Evolutionary conservation across 768 basidiomycete genomes (phyloP), one percentile per base, ranked within the genome.

Genomic region (Hypholoma sublateritium): DNA sequence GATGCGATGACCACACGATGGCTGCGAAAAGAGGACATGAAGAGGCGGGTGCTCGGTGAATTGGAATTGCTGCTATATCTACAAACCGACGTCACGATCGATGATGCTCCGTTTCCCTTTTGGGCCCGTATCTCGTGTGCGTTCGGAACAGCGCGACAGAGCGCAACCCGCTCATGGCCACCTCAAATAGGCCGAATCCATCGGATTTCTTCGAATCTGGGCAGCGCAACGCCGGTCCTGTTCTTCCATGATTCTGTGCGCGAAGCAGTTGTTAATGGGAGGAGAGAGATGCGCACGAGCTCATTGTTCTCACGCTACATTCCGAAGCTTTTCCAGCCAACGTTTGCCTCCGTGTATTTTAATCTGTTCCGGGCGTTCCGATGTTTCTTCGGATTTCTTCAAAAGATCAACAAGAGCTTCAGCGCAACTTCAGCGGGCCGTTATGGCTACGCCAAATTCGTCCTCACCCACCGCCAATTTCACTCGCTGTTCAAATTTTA

Each of bases 1-100:
- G 88, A 87, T 14, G 90, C 91, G 69, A 93, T 86, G 69, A 93
- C 76, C 53, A 89, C 79, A 32, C 91, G 77, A 69, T 89, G 87
- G 71, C 84, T 83, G 54, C 86, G 79, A 66, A 91, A 81, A 36
- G 89, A 86, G 67, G 79, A 80, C 89, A 91, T 91, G 22, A 46
- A 43, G 39, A 37, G 50, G 24, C 43, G 42, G 19, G 42, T 37
- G 34, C 45, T 22, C 7, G 41, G 39, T 3, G 22, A 25, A 44
- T 28, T 50, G 4, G 28, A 21, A 19, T 51, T 24, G 46, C 21
- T 41, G 55, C 42, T 62, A 62, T 62, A 62, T 34, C 35, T 28
- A 19, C 48, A 37, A 54, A 59, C 48, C 58, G 58, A 59, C 58
- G 61, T 57, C 61, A 62, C 58, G 43, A 62, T 62, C 61, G 61